These are phyloP conservation scores for Phytophthora aleatoria DNA, from an alignment of 352 stramenopile genomes.

Conservation along the genomic window DNA sequence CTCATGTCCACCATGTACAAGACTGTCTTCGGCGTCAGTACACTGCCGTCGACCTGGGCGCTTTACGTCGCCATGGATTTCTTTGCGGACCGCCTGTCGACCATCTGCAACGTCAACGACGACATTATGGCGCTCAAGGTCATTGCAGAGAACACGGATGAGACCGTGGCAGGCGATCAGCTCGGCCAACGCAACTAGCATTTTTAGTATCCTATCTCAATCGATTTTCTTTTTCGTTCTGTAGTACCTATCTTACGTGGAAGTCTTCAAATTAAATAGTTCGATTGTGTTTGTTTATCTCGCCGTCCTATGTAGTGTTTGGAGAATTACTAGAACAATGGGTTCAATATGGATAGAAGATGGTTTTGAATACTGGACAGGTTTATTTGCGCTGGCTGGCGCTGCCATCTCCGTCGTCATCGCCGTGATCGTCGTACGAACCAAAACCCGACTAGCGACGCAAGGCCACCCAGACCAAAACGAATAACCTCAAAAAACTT, in stretches of 20 bases:
- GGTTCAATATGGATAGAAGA: background rate
- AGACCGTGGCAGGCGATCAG: slow-evolving; percentile 63
- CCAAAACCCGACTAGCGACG: slow-evolving; percentile 32
- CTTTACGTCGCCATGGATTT: slow-evolving; percentile 71
- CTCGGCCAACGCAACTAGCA: slow-evolving; percentile 49
- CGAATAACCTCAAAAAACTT: slow-evolving; percentile 31
- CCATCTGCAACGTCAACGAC: slow-evolving; percentile 80
- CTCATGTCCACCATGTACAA: slow-evolving; percentile 73
- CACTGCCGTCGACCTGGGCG: slow-evolving; percentile 57
- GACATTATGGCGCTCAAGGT: slow-evolving; percentile 81
- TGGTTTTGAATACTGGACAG: background rate
- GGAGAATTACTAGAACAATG: background rate
- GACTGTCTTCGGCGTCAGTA: slow-evolving; percentile 53
- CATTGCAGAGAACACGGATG: slow-evolving; percentile 74
- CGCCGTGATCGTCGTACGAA: slow-evolving; percentile 29
- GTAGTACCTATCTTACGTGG: background rate
- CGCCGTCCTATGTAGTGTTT: background rate
- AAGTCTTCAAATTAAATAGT: background rate
- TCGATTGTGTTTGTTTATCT: background rate
- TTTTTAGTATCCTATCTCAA: background rate
- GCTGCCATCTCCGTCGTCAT: slow-evolving; percentile 6
- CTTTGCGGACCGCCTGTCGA: slow-evolving; percentile 66
- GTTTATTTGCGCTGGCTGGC: slow-evolving; percentile 10
- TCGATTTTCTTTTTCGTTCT: background rate
- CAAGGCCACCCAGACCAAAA: slow-evolving; percentile 25